phyloP scores from a whole-genome alignment of 1,139 yeast genomes.

The Komagataea norvegica region DNA sequence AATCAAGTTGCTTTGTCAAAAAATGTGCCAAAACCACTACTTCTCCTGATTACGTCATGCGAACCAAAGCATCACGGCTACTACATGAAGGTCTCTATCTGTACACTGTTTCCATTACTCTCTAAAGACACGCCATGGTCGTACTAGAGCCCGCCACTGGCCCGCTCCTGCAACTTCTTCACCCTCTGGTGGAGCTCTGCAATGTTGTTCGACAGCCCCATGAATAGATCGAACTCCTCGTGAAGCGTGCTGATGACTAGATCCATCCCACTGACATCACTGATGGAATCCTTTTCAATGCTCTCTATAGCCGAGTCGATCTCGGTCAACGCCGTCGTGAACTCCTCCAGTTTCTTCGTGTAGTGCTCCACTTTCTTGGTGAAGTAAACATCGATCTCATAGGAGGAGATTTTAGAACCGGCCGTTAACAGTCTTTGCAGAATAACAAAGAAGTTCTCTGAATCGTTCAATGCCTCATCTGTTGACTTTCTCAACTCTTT shows the following conservation, averaged over 20 bases:
- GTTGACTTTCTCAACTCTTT: slow-evolving; percentile 38
- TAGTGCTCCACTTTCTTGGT: slow-evolving; percentile 47
- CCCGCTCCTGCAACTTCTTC: slow-evolving; percentile 28
- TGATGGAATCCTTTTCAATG: slow-evolving; percentile 49
- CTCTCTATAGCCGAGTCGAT: slow-evolving; percentile 77
- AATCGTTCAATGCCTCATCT: slow-evolving; percentile 46
- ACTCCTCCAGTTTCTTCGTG: slow-evolving; percentile 58
- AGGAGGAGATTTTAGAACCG: slow-evolving; percentile 57
- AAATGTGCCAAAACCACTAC: too few relatives aligned
- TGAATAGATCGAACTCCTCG: slow-evolving; percentile 78
- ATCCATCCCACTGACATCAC: slow-evolving; percentile 50
- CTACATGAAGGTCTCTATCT: too few relatives aligned
- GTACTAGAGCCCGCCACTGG: slow-evolving; percentile 6
- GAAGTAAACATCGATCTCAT: slow-evolving; percentile 52
- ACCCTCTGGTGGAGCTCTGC: slow-evolving; percentile 85
- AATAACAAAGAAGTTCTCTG: slow-evolving; percentile 62
- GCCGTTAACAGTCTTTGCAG: slow-evolving; percentile 64
- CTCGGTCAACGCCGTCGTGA: slow-evolving; percentile 57
- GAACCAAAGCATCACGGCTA: too few relatives aligned
- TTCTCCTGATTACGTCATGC: too few relatives aligned
- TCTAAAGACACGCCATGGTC: background rate
- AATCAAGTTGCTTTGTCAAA: too few relatives aligned
- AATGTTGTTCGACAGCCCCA: slow-evolving; percentile 85
- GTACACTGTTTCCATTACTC: too few relatives aligned
- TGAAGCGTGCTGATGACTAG: slow-evolving; percentile 62